phyloP scores from a whole-genome alignment of 768 basidiomycete species.

The Panaeolus papilionaceus region DNA sequence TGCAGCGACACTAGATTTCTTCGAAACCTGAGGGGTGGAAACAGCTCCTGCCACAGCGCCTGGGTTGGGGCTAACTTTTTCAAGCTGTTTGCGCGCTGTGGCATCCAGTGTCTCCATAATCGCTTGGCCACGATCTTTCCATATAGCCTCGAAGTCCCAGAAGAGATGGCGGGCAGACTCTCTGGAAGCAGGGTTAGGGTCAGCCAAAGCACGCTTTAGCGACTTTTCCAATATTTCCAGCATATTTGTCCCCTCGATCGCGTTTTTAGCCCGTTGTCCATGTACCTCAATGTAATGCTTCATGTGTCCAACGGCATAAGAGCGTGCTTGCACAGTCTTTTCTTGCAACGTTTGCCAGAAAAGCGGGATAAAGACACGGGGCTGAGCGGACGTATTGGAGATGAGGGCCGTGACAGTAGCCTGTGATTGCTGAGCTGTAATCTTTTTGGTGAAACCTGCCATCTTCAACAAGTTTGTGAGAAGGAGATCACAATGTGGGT shows the following conservation, averaged over 20 bases:
- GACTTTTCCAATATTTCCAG: conserved; percentile 77
- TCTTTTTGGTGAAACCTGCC: conserved; percentile 92
- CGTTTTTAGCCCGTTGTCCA: conserved; percentile 61
- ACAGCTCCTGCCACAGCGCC: conserved; percentile 47
- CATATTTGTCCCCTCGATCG: conserved; percentile 73
- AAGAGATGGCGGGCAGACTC: conserved; percentile 75
- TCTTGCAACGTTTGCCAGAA: conserved; percentile 76
- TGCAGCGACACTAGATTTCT: conserved; percentile 85
- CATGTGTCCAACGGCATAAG: conserved; percentile 71
- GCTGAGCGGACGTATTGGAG: conserved; percentile 69
- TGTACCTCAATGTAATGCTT: conserved; percentile 79
- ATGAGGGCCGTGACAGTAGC: conserved; percentile 72
- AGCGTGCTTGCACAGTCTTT: conserved; percentile 80
- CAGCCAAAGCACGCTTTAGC: conserved; percentile 74
- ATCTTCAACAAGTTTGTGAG: conserved; percentile 82
- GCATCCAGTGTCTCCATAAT: conserved; percentile 75
- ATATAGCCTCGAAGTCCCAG: conserved; percentile 81
- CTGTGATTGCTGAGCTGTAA: conserved; percentile 88
- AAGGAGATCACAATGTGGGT: conserved; percentile 80
- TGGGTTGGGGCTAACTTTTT: conserved; percentile 80
- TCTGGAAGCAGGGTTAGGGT: conserved; percentile 81
- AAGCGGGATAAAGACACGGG: conserved; percentile 71
- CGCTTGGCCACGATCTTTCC: conserved; percentile 69
- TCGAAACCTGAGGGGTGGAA: conserved; percentile 59
- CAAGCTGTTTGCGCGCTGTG: conserved; percentile 78